These are phyloP conservation scores for Plenodomus lindquistii DNA, from an alignment of 2,329 filamentous ascomycete species.

Conservation along the genomic window DNA sequence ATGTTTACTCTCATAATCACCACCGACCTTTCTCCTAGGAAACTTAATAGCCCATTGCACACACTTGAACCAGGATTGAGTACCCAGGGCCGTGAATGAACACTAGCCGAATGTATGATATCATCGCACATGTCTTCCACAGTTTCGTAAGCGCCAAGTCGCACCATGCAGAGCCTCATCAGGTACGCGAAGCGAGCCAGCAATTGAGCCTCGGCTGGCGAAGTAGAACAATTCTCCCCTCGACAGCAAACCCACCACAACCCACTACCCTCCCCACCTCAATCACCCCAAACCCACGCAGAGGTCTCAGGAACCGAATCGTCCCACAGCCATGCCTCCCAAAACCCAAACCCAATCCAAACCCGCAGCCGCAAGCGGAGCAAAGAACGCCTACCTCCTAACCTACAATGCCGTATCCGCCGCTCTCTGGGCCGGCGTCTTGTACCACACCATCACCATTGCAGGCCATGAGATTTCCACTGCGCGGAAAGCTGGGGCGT, in stretches of 20 bases:
- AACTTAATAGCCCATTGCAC: too few relatives aligned
- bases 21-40: too few relatives aligned
- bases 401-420: constrained; percentile 83
- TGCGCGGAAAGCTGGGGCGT: constrained; percentile 15
- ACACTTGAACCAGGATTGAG: too few relatives aligned
- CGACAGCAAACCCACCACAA: neutral
- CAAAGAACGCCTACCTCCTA: constrained; percentile 66
- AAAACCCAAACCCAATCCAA: constrained; percentile 7
- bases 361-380: constrained; percentile 9
- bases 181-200: constrained; percentile 2
- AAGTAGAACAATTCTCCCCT: neutral
- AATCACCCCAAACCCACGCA: too few relatives aligned
- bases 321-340: constrained; percentile 4
- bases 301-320: too few relatives aligned
- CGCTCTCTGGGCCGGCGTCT: constrained; percentile 75
- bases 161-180: constrained; percentile 1
- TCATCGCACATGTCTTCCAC: constrained; percentile 17
- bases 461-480: constrained; percentile 27
- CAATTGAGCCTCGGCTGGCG: neutral
- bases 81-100: neutral
- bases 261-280: neutral
- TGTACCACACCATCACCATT: constrained; percentile 68
- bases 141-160: constrained; percentile 10
- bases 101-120: constrained; percentile 11
- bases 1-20: too few relatives aligned